Evolutionary conservation across 1,284 basidiomycete genomes (phyloP).

Genomic region (Coniophora puteana): DNA sequence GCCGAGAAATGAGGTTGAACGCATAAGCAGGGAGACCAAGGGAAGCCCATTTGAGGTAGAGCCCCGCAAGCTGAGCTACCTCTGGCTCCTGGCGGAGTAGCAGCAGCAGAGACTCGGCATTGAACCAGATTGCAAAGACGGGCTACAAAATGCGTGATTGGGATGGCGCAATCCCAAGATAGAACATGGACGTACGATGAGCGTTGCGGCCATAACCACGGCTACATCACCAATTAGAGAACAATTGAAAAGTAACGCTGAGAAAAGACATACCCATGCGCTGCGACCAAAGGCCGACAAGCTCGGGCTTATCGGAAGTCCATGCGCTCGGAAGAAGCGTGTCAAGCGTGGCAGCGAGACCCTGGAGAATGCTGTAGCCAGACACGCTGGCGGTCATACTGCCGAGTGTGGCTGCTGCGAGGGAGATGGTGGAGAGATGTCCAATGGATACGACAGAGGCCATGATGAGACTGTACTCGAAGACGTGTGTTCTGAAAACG

Average conservation of each 20-base stretch:
- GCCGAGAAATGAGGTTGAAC: slow-evolving; percentile 70
- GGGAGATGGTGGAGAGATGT: slow-evolving; percentile 76
- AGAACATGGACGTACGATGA: background rate
- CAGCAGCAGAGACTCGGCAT: slow-evolving; percentile 77
- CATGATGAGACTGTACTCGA: slow-evolving; percentile 73
- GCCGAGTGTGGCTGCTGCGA: slow-evolving; percentile 81
- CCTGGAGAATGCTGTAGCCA: slow-evolving; percentile 74
- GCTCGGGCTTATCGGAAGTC: slow-evolving; percentile 78
- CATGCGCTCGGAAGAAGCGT: slow-evolving; percentile 90
- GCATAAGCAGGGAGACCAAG: slow-evolving; percentile 89
- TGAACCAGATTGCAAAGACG: slow-evolving; percentile 72
- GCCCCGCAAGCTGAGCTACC: slow-evolving; percentile 74
- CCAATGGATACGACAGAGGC: slow-evolving; percentile 81
- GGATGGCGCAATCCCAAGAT: background rate
- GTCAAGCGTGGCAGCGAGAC: slow-evolving; percentile 82
- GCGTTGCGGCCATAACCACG: slow-evolving; percentile 1
- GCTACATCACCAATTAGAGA: background rate
- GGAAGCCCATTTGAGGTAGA: slow-evolving; percentile 77
- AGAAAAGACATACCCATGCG: slow-evolving; percentile 61
- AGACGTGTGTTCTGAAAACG: slow-evolving; percentile 62
- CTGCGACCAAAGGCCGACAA: slow-evolving; percentile 93
- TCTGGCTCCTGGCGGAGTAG: slow-evolving; percentile 82
- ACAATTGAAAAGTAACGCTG: slow-evolving; percentile 33
- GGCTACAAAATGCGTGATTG: slow-evolving; percentile 58
- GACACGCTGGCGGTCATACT: slow-evolving; percentile 84